Evolutionary conservation across 768 basidiomycete genomes (phyloP).

Genomic region (Gautieria morchelliformis): DNA sequence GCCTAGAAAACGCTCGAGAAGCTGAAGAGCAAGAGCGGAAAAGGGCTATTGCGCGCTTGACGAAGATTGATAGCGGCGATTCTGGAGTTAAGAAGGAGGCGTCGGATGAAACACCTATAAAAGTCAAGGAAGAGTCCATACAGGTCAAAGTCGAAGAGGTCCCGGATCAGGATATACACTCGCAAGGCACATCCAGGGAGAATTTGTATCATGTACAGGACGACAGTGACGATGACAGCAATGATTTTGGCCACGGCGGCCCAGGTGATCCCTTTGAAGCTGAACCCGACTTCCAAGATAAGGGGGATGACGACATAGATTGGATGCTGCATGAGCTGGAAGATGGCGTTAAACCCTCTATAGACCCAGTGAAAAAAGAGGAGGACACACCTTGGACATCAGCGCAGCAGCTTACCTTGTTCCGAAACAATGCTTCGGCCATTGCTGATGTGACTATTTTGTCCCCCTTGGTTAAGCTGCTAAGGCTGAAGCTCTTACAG

Average conservation of each 20-base stretch:
- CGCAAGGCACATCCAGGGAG: background rate
- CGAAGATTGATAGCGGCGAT: background rate
- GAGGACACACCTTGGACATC: slow-evolving; percentile 16
- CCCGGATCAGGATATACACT: slow-evolving; percentile 11
- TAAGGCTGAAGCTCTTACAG: background rate
- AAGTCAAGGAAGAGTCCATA: slow-evolving; percentile 5
- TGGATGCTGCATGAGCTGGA: slow-evolving; percentile 8
- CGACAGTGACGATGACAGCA: background rate
- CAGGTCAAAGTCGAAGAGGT: slow-evolving; percentile 13
- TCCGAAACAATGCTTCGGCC: slow-evolving; percentile 16
- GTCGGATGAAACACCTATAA: background rate
- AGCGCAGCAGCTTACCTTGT: slow-evolving; percentile 18
- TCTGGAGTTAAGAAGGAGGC: background rate
- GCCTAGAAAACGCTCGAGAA: background rate
- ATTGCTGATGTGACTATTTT: slow-evolving; percentile 18
- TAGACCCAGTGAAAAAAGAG: slow-evolving; percentile 4
- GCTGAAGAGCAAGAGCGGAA: background rate
- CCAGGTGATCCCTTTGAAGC: no score
- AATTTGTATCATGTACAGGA: no score
- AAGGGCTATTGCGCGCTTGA: background rate
- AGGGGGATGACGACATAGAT: slow-evolving; percentile 11
- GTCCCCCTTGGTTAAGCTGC: background rate
- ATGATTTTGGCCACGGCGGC: no score
- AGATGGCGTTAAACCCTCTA: background rate
- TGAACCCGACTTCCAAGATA: slow-evolving; percentile 13